phyloP scores from a whole-genome alignment of 768 basidiomycete species.

The Mycena maculata region DNA sequence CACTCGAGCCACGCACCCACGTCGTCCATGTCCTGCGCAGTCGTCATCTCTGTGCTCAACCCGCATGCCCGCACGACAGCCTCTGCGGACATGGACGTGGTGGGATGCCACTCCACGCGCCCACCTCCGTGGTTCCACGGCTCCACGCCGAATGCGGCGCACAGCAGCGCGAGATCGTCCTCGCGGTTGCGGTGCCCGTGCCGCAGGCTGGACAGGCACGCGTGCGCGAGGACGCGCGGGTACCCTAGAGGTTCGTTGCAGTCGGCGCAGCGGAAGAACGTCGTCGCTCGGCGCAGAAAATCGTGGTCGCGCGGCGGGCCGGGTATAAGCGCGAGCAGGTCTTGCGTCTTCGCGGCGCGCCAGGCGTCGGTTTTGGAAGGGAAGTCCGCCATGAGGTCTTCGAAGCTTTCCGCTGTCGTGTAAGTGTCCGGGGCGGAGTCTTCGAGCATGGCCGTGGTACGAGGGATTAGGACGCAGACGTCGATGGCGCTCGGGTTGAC shows the following conservation, averaged over 20 bases:
- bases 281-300: conserved; percentile 38
- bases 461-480: conserved; percentile 36
- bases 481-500: conserved; percentile 39
- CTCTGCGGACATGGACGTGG: conserved; percentile 31
- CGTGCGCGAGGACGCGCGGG: conserved; percentile 40
- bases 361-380: conserved; percentile 40
- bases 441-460: conserved; percentile 38
- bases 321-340: conserved; percentile 36
- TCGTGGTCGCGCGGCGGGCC: conserved; percentile 17
- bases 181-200: conserved; percentile 41
- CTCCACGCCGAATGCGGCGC: conserved; percentile 32
- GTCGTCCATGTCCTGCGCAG: conserved; percentile 36
- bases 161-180: conserved; percentile 35
- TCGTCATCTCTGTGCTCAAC: conserved; percentile 30
- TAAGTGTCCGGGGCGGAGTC: conserved; percentile 31
- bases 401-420: conserved; percentile 35
- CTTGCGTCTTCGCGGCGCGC: conserved; percentile 34
- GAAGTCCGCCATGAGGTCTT: conserved; percentile 28
- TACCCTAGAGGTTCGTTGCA: conserved; percentile 43
- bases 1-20: conserved; percentile 38
- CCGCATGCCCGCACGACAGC: conserved; percentile 33
- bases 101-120: conserved; percentile 31
- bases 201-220: conserved; percentile 35
- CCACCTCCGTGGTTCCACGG: conserved; percentile 38
- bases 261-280: conserved; percentile 40